Evolutionary conservation across 139 green algal genomes (phyloP), one percentile per base, ranked within the genome.

Genomic region (Eudorina sp.): DNA sequence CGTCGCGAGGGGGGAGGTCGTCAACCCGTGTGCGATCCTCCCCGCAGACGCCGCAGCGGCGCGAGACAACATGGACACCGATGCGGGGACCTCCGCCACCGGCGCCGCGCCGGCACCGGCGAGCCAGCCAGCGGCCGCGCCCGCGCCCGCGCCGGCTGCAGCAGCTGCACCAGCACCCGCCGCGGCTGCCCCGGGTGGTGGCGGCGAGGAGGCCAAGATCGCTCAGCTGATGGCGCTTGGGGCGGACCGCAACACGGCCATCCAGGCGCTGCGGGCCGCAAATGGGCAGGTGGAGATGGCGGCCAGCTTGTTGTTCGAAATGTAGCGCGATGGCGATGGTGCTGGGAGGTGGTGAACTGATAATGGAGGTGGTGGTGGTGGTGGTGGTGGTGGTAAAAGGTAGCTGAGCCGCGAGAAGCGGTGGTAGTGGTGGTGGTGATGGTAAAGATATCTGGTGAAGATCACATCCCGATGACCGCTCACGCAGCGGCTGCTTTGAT

Each of bases 221-320:
- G 38, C 80, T 25, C 77, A 89, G 80, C 90, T 98, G 73, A 90
- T 93, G 89, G 91, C 60, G 3, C 90, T 98, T 27, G 96, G 96
- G 1, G 96, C 96, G 75, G 46, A 88, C 11, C 53, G 86, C 18
- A 90, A 93, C 31, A 83, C 95, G 77, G 91, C 88, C 11, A 29
- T 92, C 23, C 58, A 90, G 78, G 96, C 95, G n/a, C 92, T 98
- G 86, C 43, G 90, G 31, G 89, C 85, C n/a, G 84, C 91, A 16
- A 80, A 75, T 41, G 96, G 96, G 5, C 93, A 97, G 55, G 94
- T 94, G 43, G 96, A 98, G n/a, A 64, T 91, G 27, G 96, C 96
- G 0, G 96, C 94, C 0, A 88, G 90, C 19, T 81, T 97, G 43
- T 84, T 98, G 80, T 98, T 98, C 73, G 92, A 90, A 23, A 87